Percentiles rank a stretch among this genome's conserved stretches.
These are phyloP conservation scores for Bacterosira constricta DNA, from an alignment of 108 stramenopile species.

Conservation along the genomic window DNA sequence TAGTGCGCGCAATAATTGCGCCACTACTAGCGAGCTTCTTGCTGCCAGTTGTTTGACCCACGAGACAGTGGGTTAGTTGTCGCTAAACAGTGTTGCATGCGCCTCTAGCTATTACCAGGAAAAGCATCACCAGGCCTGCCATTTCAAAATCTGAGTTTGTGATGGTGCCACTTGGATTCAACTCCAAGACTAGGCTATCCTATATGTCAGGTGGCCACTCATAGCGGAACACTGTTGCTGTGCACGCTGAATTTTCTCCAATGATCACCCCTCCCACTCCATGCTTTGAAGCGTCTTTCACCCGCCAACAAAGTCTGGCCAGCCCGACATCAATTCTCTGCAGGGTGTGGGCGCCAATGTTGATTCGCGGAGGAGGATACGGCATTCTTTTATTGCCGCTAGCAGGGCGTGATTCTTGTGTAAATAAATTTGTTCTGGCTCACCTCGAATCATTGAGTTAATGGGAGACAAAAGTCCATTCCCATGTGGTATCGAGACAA, in stretches of 20 bases:
- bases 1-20: conserved; percentile 6
- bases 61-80: conserved; percentile 22
- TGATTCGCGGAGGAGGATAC: background rate
- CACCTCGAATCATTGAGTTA: background rate
- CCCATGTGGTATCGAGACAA: background rate
- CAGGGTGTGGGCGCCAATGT: background rate
- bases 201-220: conserved; percentile 27
- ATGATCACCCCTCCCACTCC: conserved; percentile 36
- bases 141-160: conserved; percentile 48
- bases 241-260: background rate
- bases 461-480: background rate
- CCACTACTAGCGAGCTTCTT: background rate
- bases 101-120: background rate
- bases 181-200: conserved; percentile 4
- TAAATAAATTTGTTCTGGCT: background rate
- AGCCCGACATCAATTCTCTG: background rate
- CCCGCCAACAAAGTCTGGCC: conserved; percentile 9
- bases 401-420: background rate
- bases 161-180: conserved; percentile 33
- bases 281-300: conserved; percentile 5
- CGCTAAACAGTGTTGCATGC: background rate
- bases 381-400: background rate
- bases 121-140: conserved; percentile 11
- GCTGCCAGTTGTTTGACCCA: conserved; percentile 27
- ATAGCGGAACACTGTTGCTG: conserved; percentile 10